Conservation (phyloP, 2,329 filamentous ascomycete species). For the Xylariaceae sp. region DNA sequence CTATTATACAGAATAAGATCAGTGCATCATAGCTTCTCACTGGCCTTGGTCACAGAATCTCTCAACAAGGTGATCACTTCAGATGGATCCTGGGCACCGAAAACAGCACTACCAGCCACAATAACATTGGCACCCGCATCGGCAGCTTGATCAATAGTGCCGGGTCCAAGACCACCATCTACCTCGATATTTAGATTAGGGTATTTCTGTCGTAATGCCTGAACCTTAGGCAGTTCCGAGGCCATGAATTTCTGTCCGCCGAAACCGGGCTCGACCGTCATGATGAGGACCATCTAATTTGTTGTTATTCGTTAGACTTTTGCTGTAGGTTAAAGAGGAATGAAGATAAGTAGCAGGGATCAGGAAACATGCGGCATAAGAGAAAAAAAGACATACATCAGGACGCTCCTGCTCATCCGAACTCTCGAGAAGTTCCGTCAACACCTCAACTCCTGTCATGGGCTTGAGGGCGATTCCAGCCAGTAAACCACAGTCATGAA, state of each 20-base stretch:
- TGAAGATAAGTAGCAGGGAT: not conserved
- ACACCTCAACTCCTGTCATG: constrained; percentile 81
- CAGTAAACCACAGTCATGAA: constrained; percentile 82
- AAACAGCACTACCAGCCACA: constrained; percentile 93
- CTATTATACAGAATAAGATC: not conserved
- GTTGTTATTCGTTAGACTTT: not conserved
- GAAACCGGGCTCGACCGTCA: constrained; percentile 98
- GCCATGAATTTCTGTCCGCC: constrained; percentile 99
- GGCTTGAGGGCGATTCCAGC: constrained; percentile 97
- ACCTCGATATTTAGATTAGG: constrained; percentile 96
- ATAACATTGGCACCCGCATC: constrained; percentile 98
- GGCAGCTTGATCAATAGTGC: constrained; percentile 89
- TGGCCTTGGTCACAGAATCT: constrained; percentile 68
- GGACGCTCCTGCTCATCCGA: constrained; percentile 71
- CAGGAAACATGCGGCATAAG: not conserved
- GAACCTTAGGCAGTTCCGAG: constrained; percentile 89
- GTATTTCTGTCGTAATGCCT: constrained; percentile 77
- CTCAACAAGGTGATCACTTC: constrained; percentile 83
- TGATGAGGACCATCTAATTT: constrained; percentile 88
- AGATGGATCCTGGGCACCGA: constrained; percentile 82
- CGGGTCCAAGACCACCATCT: constrained; percentile 83
- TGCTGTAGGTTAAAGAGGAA: not conserved
- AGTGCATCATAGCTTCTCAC: constrained; percentile 29
- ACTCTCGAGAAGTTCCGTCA: constrained; percentile 85
- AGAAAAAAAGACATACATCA: constrained; percentile 62